phyloP scores from a whole-genome alignment of 2,329 filamentous ascomycete genomes.

The Fusarium nisikadoi region DNA sequence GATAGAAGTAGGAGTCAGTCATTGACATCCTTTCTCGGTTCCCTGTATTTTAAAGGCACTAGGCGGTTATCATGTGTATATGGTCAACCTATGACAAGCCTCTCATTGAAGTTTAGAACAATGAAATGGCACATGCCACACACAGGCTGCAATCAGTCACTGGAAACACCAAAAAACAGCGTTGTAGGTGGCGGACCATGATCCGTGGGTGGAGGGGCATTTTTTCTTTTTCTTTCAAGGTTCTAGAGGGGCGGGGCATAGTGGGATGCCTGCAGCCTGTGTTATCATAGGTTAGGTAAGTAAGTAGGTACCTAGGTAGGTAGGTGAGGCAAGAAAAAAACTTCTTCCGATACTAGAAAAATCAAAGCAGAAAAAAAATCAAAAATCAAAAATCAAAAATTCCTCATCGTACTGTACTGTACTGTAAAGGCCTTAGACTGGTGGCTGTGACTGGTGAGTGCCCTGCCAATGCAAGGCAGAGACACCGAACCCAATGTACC shows the following conservation, averaged over 20 bases:
- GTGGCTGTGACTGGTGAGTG: slow-evolving; percentile 11
- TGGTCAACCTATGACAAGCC: neutral
- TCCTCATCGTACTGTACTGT: neutral
- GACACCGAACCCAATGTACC: slow-evolving; percentile 38
- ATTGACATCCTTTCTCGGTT: neutral
- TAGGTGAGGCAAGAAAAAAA: slow-evolving; percentile 1
- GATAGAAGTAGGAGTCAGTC: neutral
- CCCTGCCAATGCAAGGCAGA: slow-evolving; percentile 5
- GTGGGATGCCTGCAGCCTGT: slow-evolving; percentile 11
- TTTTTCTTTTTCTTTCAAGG: slow-evolving; percentile 9
- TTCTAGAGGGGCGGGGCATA: slow-evolving; percentile 17
- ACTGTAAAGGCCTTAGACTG: neutral
- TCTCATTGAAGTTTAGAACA: neutral
- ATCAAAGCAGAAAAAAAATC: neutral
- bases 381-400: neutral
- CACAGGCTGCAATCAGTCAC: neutral
- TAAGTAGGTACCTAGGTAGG: neutral
- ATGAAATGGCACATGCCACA: slow-evolving; percentile 6
- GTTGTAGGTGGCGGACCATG: slow-evolving; percentile 26
- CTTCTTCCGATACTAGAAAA: neutral
- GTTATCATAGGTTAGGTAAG: neutral
- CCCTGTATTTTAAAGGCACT: neutral
- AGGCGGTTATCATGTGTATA: neutral
- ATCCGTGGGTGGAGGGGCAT: slow-evolving; percentile 27
- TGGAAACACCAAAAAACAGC: slow-evolving; percentile 12